Conservation (phyloP, 169 alveolate genomes). For the Plasmodium reichenowi region DNA sequence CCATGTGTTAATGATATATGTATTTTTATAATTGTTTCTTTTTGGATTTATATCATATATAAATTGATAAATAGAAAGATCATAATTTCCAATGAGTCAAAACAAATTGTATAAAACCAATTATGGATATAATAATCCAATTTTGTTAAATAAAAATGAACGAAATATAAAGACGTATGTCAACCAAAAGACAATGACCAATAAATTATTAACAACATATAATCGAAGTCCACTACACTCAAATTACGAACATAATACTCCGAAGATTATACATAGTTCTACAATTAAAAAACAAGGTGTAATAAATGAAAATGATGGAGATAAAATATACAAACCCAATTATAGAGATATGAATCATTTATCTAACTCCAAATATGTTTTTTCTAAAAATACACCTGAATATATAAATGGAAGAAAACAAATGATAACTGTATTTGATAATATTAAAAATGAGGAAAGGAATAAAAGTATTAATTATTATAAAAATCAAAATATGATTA, state of each 20-base stretch:
- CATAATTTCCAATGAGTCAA: constrained; percentile 6
- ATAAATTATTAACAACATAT: background rate
- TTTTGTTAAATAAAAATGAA: constrained; percentile 37
- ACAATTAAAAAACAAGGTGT: constrained; percentile 20
- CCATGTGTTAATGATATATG: no score
- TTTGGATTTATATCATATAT: no score
- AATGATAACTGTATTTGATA: background rate
- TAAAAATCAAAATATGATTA: background rate
- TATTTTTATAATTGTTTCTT: no score
- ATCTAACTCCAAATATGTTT: constrained; percentile 12
- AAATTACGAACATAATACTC: constrained; percentile 14
- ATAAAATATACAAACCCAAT: constrained; percentile 15
- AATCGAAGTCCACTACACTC: background rate
- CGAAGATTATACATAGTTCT: background rate
- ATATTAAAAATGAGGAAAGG: constrained; percentile 1
- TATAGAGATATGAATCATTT: background rate
- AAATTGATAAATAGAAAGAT: background rate
- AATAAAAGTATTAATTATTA: constrained; percentile 6
- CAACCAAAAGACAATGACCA: background rate
- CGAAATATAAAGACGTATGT: constrained; percentile 5
- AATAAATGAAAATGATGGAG: constrained; percentile 6
- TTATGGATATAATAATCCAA: constrained; percentile 48
- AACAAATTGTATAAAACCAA: constrained; percentile 15
- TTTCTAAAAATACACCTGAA: constrained; percentile 34
- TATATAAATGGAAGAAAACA: constrained; percentile 22